Conservation (phyloP, 2,329 filamentous ascomycete genomes). For the Fusarium floridanum region DNA sequence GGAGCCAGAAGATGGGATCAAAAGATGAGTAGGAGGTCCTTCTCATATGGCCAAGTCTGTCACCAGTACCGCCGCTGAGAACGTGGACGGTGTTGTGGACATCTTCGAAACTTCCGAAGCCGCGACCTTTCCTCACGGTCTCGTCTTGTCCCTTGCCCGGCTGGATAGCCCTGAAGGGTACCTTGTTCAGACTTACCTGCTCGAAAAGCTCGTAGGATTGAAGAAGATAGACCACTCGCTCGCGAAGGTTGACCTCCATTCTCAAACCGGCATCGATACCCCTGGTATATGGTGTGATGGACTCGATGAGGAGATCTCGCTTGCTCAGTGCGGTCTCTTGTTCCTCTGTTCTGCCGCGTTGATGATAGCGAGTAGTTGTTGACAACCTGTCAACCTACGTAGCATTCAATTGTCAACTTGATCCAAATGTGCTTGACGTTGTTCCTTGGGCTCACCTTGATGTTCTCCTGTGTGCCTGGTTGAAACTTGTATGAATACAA, state of each 20-base stretch:
- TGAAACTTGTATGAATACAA: not conserved
- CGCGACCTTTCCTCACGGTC: not conserved
- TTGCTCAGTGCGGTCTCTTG: not conserved
- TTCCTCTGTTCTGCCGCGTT: not conserved
- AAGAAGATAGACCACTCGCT: not conserved
- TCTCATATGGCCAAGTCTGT: not conserved
- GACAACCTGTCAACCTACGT: not conserved
- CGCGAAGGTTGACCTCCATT: not conserved
- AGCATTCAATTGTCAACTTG: not conserved
- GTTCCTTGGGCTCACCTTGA: not conserved
- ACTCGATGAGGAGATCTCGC: not conserved
- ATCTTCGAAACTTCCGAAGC: conserved; percentile 28
- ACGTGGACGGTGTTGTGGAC: conserved; percentile 17
- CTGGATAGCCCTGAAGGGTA: too few species aligned
- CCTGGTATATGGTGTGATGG: not conserved
- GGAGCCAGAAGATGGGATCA: conserved; percentile 2
- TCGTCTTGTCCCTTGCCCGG: not conserved
- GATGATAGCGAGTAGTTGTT: not conserved
- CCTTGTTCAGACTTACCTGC: not conserved
- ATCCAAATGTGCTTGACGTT: not conserved
- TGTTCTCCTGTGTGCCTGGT: not conserved
- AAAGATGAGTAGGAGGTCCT: not conserved
- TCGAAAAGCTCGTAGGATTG: not conserved
- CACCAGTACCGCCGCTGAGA: not conserved
- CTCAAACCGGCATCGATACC: not conserved